A percentile compares a stretch with the other conserved stretches of the same genome.
Conservation (phyloP, 2,329 filamentous ascomycete genomes). For the Aspergillus puulaauensis region DNA sequence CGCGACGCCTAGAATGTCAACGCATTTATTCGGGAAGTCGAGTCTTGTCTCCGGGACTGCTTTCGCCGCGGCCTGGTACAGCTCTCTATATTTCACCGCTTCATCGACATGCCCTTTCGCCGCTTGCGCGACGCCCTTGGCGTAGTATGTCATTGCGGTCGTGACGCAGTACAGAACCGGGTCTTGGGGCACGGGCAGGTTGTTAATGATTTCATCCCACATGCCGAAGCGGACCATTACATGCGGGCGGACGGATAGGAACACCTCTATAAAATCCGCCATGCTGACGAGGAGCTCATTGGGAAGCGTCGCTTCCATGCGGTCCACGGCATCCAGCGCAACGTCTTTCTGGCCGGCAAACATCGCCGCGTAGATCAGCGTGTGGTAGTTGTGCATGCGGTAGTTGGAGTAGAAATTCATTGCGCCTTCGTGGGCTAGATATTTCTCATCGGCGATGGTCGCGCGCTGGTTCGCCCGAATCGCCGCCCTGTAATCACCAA, state of each 20-base stretch:
- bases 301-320: conserved; percentile 63
- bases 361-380: conserved; percentile 75
- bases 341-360: conserved; percentile 66
- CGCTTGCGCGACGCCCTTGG: conserved; percentile 65
- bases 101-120: conserved; percentile 55
- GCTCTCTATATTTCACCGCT: conserved; percentile 52
- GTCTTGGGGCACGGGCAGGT: conserved; percentile 58
- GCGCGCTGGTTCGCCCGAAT: conserved; percentile 67
- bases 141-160: conserved; percentile 67
- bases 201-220: conserved; percentile 65
- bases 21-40: conserved; percentile 67
- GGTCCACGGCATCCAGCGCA: conserved; percentile 59
- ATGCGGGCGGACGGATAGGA: conserved; percentile 66
- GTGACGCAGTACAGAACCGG: conserved; percentile 65
- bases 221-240: conserved; percentile 70
- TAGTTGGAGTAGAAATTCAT: conserved; percentile 75
- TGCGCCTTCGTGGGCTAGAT: conserved; percentile 57
- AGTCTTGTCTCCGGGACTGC: conserved; percentile 60
- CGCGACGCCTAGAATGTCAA: conserved; percentile 63
- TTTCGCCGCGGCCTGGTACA: conserved; percentile 54
- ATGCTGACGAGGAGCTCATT: conserved; percentile 69
- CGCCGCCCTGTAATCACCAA: conserved; percentile 68
- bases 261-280: conserved; percentile 76
- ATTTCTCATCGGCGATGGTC: conserved; percentile 67
- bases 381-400: conserved; percentile 72